Evolutionary conservation across 305 asterid genomes (phyloP).

Genomic region (Fraxinus platypoda): DNA sequence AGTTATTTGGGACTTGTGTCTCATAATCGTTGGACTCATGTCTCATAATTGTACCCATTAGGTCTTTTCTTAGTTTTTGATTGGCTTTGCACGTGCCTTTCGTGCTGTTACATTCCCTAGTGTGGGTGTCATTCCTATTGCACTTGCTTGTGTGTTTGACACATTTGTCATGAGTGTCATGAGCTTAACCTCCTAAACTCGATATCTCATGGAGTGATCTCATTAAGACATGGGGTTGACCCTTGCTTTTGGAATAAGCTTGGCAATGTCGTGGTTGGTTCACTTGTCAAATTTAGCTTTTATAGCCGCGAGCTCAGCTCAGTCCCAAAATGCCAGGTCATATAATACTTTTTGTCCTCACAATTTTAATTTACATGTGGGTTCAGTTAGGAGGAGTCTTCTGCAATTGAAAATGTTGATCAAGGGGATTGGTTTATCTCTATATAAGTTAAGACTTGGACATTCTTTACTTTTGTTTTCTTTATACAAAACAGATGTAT

Average conservation of each 20-base stretch:
- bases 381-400: not conserved
- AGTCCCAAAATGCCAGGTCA: not conserved
- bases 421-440: not conserved
- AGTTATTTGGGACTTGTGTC: not conserved
- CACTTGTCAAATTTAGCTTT: not conserved
- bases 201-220: not conserved
- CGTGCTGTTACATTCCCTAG: not conserved
- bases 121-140: not conserved
- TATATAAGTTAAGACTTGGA: not conserved
- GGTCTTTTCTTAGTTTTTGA: not conserved
- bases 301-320: not conserved
- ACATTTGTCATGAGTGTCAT: not conserved
- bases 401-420: not conserved
- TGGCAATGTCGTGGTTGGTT: not conserved
- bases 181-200: not conserved
- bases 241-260: not conserved
- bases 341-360: not conserved
- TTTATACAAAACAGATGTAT: no score
- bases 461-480: not conserved
- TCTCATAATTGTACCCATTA: not conserved
- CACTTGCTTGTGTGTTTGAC: not conserved
- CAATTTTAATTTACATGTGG: not conserved
- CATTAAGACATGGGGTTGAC: no score
- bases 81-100: not conserved
- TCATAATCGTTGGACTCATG: not conserved